These are phyloP conservation scores for Raphanus hybrid DNA, from an alignment of 441 rosid species.

Conservation along the genomic window DNA sequence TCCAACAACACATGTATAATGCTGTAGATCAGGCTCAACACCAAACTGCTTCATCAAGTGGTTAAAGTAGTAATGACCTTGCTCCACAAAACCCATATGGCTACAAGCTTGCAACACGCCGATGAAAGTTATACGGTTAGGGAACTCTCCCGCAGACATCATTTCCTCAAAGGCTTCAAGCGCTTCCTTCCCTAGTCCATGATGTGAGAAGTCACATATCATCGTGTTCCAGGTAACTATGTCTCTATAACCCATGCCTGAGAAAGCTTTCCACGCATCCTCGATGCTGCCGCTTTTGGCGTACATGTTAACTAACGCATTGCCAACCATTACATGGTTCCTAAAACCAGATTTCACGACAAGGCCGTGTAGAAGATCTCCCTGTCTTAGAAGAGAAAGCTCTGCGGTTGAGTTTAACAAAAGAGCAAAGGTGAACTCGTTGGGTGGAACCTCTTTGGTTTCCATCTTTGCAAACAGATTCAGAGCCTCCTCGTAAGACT, in stretches of 20 bases:
- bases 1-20: slow-evolving; percentile 76
- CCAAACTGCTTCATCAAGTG: slow-evolving; percentile 57
- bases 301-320: slow-evolving; percentile 79
- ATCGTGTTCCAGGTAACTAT: slow-evolving; percentile 74
- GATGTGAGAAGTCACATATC: slow-evolving; percentile 76
- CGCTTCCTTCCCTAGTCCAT: slow-evolving; percentile 73
- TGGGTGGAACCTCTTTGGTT: slow-evolving; percentile 50
- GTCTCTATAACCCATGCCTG: slow-evolving; percentile 47
- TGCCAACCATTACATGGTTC: slow-evolving; percentile 62
- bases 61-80: slow-evolving; percentile 67
- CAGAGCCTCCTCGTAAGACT: slow-evolving; percentile 71
- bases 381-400: slow-evolving; percentile 59
- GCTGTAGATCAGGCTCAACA: slow-evolving; percentile 70
- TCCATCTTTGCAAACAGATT: slow-evolving; percentile 58
- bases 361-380: slow-evolving; percentile 57
- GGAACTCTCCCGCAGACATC: slow-evolving; percentile 55
- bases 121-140: slow-evolving; percentile 76
- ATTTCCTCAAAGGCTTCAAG: slow-evolving; percentile 61
- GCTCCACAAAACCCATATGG: slow-evolving; percentile 63
- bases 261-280: slow-evolving; percentile 60
- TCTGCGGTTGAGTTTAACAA: slow-evolving; percentile 66
- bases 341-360: slow-evolving; percentile 58
- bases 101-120: slow-evolving; percentile 84
- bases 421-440: slow-evolving; percentile 69
- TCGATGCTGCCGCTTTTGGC: slow-evolving; percentile 66